Conservation (phyloP, 495 filamentous ascomycete genomes). For the Tuber melanosporum region DNA sequence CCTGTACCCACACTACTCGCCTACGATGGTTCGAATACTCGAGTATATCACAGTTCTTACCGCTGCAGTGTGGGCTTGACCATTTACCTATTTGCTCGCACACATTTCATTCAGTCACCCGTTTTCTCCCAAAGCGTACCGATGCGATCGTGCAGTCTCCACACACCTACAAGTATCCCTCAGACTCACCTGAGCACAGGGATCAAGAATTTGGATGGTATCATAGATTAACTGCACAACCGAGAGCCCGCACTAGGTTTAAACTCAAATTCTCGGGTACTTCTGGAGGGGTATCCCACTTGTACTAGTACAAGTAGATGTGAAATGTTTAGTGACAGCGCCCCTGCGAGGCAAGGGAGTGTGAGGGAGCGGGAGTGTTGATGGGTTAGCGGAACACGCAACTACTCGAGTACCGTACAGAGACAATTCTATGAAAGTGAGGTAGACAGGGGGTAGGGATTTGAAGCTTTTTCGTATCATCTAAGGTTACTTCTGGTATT, state of each 20-base stretch:
- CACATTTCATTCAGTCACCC: background rate
- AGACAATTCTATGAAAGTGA: background rate
- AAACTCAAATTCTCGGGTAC: too few relatives aligned
- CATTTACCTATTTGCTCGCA: background rate
- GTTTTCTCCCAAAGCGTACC: background rate
- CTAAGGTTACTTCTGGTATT: background rate
- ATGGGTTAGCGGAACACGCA: background rate
- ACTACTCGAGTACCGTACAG: background rate
- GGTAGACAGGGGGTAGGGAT: background rate
- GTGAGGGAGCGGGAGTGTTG: background rate
- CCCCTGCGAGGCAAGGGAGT: background rate
- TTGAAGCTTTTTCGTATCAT: background rate
- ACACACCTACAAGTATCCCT: background rate
- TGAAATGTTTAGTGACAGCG: background rate
- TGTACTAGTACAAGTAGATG: background rate
- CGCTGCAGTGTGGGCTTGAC: background rate
- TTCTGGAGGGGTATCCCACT: too few relatives aligned
- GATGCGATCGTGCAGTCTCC: background rate
- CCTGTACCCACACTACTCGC: background rate
- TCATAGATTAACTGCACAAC: too few relatives aligned
- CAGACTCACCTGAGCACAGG: too few relatives aligned
- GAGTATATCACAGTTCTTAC: too few relatives aligned
- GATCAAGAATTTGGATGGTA: too few relatives aligned
- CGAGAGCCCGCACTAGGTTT: too few relatives aligned
- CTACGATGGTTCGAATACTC: background rate